These are phyloP conservation scores for Scytalidium sp. DNA, from an alignment of 2,329 filamentous ascomycete species.

Conservation along the genomic window DNA sequence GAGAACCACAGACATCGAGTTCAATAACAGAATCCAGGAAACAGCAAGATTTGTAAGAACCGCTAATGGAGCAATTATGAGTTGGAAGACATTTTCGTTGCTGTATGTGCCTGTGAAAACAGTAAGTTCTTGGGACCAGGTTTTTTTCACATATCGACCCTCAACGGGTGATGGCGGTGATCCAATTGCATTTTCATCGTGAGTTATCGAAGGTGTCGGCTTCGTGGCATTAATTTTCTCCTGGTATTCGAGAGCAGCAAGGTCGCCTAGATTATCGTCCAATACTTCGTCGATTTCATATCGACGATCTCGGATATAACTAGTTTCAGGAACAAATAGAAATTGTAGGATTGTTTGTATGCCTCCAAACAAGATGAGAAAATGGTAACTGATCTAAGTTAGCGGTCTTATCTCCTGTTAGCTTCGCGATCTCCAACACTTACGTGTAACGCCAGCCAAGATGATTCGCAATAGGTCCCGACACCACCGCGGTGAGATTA, in stretches of 20 bases:
- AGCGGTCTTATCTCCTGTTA: constrained; percentile 33
- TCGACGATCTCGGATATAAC: constrained; percentile 34
- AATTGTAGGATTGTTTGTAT: constrained; percentile 31
- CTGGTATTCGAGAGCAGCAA: constrained; percentile 7
- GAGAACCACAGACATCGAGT: constrained; percentile 38
- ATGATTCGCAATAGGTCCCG: constrained; percentile 35
- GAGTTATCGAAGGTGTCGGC: background rate
- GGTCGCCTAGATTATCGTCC: constrained; percentile 7
- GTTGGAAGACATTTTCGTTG: constrained; percentile 33
- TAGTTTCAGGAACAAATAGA: constrained; percentile 49
- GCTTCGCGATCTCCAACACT: constrained; percentile 40
- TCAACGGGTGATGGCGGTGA: constrained; percentile 3
- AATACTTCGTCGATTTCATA: constrained; percentile 13
- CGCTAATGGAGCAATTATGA: constrained; percentile 41
- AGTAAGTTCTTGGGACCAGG: constrained; percentile 30
- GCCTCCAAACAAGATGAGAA: constrained; percentile 14
- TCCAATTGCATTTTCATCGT: background rate
- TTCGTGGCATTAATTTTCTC: constrained; percentile 1
- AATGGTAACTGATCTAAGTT: constrained; percentile 35
- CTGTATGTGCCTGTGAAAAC: constrained; percentile 37
- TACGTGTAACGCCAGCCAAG: constrained; percentile 39
- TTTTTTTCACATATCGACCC: constrained; percentile 24
- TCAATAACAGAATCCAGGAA: constrained; percentile 45
- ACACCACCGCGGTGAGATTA: constrained; percentile 37
- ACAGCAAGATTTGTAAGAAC: constrained; percentile 49